Base-by-base conservation (phyloP, 257 asterid species). In the Lycium barbarum region DNA sequence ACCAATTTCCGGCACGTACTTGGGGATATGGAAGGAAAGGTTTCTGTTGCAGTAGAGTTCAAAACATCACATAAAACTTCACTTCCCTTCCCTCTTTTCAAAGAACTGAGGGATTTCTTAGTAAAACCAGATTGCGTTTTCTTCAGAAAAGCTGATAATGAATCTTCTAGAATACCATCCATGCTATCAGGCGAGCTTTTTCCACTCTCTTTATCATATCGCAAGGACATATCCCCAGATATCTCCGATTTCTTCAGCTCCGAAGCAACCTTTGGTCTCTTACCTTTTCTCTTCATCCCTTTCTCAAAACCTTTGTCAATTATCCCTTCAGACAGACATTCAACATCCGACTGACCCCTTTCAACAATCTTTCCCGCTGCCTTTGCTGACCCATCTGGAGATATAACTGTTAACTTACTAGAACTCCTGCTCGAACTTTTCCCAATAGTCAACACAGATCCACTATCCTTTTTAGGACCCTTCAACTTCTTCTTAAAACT, bases 401-500 rank as follows among this genome's bases (percentile, higher is more conserved):
- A 84, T 26, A 83, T 89, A 80, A 73, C 80, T 5, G 86, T 82
- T 17, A 88, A 79, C 89, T 87, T 92, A 53, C 65, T 85, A 83
- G 81, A 74, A 78, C 80, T 66, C 84, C 83, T 66, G 79, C 85
- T 67, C 80, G 84, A 63, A 78, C 65, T 87, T 87, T 85, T 89
- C 78, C 55, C 89, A 67, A 73, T 88, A 9, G 45, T 84, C 40
- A 83, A 80, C 22, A 84, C 89, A 87, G 88, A 86, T 82, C 91
- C 92, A 82, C 83, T 88, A 78, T 85, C 89, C 91, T 90, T 97
- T 86, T 91, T 95, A 15, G 98, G 94, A 85, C 88, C 97, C 92
- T 88, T 92, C 91, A 97, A 87, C 88, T 95, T 95, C 90, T 92
- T 95, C 92, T 93, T 91, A 83, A 95, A 94, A 87, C 81, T 94